These are phyloP conservation scores for Elsinoe necatrix DNA, from an alignment of 2,329 filamentous ascomycete species.

Conservation along the genomic window DNA sequence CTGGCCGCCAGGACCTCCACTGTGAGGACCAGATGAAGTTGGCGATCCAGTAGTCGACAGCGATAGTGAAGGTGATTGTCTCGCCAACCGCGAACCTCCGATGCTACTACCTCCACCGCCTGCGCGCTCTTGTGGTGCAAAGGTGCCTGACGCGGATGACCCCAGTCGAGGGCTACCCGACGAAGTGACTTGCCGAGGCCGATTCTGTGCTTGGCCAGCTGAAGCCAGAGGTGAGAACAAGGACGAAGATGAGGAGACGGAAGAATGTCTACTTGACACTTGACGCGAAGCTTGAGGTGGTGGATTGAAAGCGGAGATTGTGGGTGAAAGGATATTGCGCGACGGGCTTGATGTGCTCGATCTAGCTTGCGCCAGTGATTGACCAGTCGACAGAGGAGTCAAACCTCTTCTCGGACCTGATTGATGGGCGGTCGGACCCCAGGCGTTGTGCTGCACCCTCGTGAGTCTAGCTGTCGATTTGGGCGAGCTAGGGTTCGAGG, in stretches of 20 bases:
- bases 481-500: constrained; percentile 20
- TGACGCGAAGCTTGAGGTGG: constrained; percentile 44
- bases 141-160: constrained; percentile 46
- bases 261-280: constrained; percentile 45
- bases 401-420: constrained; percentile 48
- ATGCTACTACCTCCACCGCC: constrained; percentile 47
- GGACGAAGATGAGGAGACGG: constrained; percentile 47
- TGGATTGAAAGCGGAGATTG: constrained; percentile 45
- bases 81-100: constrained; percentile 48
- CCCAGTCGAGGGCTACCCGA: constrained; percentile 47
- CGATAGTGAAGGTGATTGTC: constrained; percentile 53
- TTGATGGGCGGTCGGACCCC: constrained; percentile 48
- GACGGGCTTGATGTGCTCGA: constrained; percentile 40
- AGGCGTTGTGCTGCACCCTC: constrained; percentile 46
- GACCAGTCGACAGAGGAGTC: constrained; percentile 50
- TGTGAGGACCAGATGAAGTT: constrained; percentile 33
- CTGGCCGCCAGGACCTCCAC: constrained; percentile 36
- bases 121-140: constrained; percentile 30
- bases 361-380: constrained; percentile 34
- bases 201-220: constrained; percentile 44
- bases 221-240: constrained; percentile 46
- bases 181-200: constrained; percentile 49
- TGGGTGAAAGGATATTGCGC: constrained; percentile 44
- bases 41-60: constrained; percentile 48
- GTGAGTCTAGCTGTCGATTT: constrained; percentile 35